Base-by-base conservation (phyloP, 2,329 filamentous ascomycete species). In the Hypoxylon sp. region DNA sequence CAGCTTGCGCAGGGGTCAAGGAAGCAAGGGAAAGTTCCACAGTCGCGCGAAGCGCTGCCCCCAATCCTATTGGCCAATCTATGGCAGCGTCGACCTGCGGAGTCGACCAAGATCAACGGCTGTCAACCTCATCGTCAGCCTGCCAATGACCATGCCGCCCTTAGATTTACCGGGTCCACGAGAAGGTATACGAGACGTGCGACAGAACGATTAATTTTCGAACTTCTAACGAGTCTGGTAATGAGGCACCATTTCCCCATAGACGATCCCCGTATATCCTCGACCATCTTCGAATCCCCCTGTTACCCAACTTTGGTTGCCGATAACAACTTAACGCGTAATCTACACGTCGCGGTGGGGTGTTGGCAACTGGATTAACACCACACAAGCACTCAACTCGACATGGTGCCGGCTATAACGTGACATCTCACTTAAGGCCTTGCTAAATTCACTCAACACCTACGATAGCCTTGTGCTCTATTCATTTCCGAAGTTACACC, bases 11-110 rank as follows among this genome's bases (percentile, higher is more conserved):
- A 61, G 51, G 57, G 59, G 46, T 58, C 29, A 42, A 47, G 56
- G 51, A 63, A 61, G 48, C 53, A 68, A 69, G 61, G 53, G 61
- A 35, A 61, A 62, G 58, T 67, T 65, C 48, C 54, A 69, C 61
- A 69, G 62, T 65, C 54, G 48, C 48, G 31, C 54, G 19, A 66
- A 57, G 57, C 44, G 52, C 48, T 54, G 53, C 52, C 55, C 58
- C 51, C 51, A 61, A 64, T n/a, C 37, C 54, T 19, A 63, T 67
- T 68, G 53, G 53, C 53, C 52, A 48, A 64, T 66, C 51, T 44
- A 46, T 53, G 48, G 44, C 48, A 42, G 19, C 42, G 46, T 52
- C 48, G 31, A 50, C 53, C 56, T 57, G 51, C 47, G 61, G 66
- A 52, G 51, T 54, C 42, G 17, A 42, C 32, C 50, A 50, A 35